Evolutionary conservation across 192 early-diverging fungal species (phyloP).

Genomic region (Coemansia sp.): DNA sequence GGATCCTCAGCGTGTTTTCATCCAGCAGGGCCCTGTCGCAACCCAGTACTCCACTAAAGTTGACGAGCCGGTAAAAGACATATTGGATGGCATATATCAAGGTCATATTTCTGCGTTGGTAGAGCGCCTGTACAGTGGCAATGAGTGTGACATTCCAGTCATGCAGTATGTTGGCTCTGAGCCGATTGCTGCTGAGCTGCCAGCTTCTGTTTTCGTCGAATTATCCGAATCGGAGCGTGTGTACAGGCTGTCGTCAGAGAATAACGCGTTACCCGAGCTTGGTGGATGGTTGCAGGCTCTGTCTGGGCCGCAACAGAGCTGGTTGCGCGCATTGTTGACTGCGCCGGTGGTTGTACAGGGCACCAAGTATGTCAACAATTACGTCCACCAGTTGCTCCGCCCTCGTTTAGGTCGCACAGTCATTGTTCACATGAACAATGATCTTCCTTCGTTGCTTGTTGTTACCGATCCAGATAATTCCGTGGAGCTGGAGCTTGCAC

Average conservation of each 20-base stretch:
- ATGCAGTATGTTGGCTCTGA: conserved; percentile 69
- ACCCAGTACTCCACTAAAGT: conserved; percentile 68
- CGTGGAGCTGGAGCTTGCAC: conserved; percentile 78
- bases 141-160: conserved; percentile 63
- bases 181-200: background rate
- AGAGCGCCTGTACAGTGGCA: conserved; percentile 65
- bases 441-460: background rate
- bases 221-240: conserved; percentile 3
- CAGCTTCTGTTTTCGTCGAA: background rate
- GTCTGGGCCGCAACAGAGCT: conserved; percentile 67
- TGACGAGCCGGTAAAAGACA: conserved; percentile 87
- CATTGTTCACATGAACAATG: background rate
- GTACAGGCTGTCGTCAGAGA: conserved; percentile 4
- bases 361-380: conserved; percentile 58
- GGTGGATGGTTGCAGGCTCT: conserved; percentile 69
- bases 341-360: conserved; percentile 71
- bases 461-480: conserved; percentile 53
- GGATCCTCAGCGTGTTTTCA: conserved; percentile 81
- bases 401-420: conserved; percentile 56
- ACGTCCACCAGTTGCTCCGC: conserved; percentile 57
- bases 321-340: conserved; percentile 81
- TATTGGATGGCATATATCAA: conserved; percentile 80
- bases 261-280: conserved; percentile 8
- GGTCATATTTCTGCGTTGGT: conserved; percentile 75
- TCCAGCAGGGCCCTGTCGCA: conserved; percentile 88